Conservation (phyloP, 441 rosid species). For the Euphorbia celastroides region DNA sequence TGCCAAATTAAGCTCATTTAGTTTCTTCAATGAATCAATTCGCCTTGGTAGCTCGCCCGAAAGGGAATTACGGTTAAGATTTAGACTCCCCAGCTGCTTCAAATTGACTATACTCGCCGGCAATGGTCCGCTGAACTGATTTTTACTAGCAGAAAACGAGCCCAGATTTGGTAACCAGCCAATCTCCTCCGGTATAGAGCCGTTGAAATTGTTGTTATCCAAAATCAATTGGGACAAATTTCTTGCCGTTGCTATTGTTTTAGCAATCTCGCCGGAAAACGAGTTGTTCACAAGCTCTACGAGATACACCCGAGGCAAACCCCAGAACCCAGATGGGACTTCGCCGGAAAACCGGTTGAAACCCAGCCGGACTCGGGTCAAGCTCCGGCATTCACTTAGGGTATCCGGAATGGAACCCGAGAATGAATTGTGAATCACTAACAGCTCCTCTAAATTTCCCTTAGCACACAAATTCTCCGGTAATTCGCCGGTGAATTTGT, state of each 20-base stretch:
- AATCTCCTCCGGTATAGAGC: constrained; percentile 64
- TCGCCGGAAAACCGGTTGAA: constrained; percentile 60
- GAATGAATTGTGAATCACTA: constrained; percentile 59
- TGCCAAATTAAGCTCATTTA: constrained; percentile 76
- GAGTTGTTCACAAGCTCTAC: constrained; percentile 61
- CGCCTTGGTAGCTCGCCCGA: constrained; percentile 63
- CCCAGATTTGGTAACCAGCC: constrained; percentile 51
- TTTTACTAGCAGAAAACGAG: constrained; percentile 52
- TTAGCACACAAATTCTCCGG: constrained; percentile 57
- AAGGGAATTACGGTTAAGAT: constrained; percentile 61
- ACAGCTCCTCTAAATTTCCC: constrained; percentile 65
- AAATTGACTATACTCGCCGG: constrained; percentile 59
- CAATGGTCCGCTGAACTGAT: constrained; percentile 57
- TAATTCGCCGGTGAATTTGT: constrained; percentile 55
- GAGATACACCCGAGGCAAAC: constrained; percentile 69
- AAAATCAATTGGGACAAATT: constrained; percentile 59
- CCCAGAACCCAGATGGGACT: constrained; percentile 77
- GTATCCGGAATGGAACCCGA: constrained; percentile 64
- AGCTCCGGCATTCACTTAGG: constrained; percentile 53
- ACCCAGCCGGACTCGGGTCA: constrained; percentile 62
- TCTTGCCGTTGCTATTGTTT: constrained; percentile 49
- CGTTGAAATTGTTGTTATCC: constrained; percentile 57
- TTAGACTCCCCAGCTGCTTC: constrained; percentile 51
- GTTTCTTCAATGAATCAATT: constrained; percentile 63
- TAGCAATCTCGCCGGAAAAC: constrained; percentile 62